Conservation (phyloP, 176 grass and related monocot species). For the Carex pumila region DNA sequence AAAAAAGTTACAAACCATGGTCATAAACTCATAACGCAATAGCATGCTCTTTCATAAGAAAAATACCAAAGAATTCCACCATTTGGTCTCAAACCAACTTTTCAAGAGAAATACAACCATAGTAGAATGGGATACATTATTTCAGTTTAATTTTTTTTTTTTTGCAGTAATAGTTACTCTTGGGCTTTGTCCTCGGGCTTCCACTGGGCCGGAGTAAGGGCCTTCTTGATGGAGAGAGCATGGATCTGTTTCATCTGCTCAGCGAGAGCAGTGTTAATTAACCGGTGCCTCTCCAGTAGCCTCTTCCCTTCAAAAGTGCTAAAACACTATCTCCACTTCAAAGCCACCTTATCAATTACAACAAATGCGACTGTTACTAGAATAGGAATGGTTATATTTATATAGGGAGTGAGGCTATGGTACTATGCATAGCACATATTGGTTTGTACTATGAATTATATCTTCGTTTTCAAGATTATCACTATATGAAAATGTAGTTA, state of each 20-base stretch:
- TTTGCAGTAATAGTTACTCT: conserved; percentile 14
- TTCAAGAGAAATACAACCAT: background rate
- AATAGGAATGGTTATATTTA: background rate
- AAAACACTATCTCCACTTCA: conserved; percentile 84
- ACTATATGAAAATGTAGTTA: too few species aligned
- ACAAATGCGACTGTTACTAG: background rate
- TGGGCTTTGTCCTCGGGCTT: conserved; percentile 50
- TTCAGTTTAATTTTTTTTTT: background rate
- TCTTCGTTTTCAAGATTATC: too few species aligned
- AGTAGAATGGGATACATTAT: background rate
- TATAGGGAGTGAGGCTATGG: too few species aligned
- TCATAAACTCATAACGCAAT: background rate
- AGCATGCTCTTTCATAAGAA: background rate
- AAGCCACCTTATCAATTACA: conserved; percentile 57
- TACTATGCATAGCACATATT: too few species aligned
- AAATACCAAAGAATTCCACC: too few species aligned
- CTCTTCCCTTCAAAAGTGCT: conserved; percentile 89
- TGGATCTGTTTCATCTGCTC: conserved; percentile 87
- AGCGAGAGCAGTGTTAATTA: conserved; percentile 80
- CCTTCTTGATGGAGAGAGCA: conserved; percentile 97
- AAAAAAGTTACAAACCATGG: background rate
- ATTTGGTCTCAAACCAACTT: background rate
- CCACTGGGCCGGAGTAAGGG: conserved; percentile 68
- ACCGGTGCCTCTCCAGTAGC: conserved; percentile 82
- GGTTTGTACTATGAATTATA: too few species aligned